Evolutionary conservation across 2,329 filamentous ascomycete genomes (phyloP), one percentile per base, ranked within the genome.

Genomic region (Cytospora schulzeri): DNA sequence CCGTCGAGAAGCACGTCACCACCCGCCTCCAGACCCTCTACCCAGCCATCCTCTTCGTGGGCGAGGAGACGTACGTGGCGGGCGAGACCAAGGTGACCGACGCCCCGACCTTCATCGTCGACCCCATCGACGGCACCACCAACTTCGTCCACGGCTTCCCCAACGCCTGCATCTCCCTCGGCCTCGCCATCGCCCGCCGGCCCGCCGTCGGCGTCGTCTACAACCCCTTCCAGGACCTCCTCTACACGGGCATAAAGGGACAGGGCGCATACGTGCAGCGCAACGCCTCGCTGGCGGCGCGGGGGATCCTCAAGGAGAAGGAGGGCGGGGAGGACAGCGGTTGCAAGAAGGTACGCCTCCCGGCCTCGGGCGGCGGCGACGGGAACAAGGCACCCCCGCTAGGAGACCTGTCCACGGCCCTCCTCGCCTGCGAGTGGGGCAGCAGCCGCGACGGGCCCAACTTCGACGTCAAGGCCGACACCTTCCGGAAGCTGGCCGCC

Each of bases 81-180:
- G 90, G 90, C 70, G 78, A 82, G 41, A 80, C 81, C 66, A 78
- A 76, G 52, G 80, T 94, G 55, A 89, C 86, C 0, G 75, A 81
- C 33, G 83, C 83, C 19, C 91, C 91, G 1, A 94, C 91, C 52
- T 93, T 93, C 77, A 85, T 93, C 72, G 88, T 91, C 69, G 91
- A 94, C 74, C 91, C 91, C 53, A 93, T 94, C 70, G 91, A 94
- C 77, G 91, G 90, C 72, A 93, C 87, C 8, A 92, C 89, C 58
- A 93, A 93, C 81, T 93, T 94, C 72, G 85, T 93, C 55, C 91
- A 93, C 77, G 85, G 84, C 24, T 89, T 91, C 76, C 89, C 90
- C 5, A 83, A 87, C 71, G 90, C 91, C 67, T 91, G 88, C 78
- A 88, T 93, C 77, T 92, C 89, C 14, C 86, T 94, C 38, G 91